Conservation (phyloP, 2,329 filamentous ascomycete species). For the Phialemoniopsis sp. region DNA sequence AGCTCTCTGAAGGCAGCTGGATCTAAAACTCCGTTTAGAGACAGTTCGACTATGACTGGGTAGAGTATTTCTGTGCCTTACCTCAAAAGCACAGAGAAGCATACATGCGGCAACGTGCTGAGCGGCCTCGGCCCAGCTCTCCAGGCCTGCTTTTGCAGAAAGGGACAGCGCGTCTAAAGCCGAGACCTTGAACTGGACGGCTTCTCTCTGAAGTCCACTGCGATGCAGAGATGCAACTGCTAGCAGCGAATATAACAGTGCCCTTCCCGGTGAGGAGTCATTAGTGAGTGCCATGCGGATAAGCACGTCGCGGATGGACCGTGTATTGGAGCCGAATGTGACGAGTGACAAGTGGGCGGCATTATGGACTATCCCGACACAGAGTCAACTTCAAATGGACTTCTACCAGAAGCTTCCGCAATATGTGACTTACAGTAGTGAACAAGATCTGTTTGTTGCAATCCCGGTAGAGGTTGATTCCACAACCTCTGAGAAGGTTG, state of each 20-base stretch:
- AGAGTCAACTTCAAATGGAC: too few species aligned
- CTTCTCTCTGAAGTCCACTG: conserved; percentile 13
- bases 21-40: too few species aligned
- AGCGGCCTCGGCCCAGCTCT: conserved; percentile 10
- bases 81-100: conserved; percentile 22
- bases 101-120: conserved; percentile 23
- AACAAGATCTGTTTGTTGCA: too few species aligned
- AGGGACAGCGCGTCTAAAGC: conserved; percentile 14
- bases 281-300: conserved; percentile 15
- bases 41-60: too few species aligned
- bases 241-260: conserved; percentile 16
- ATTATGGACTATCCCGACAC: too few species aligned
- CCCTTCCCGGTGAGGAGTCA: conserved; percentile 11
- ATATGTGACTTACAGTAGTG: too few species aligned
- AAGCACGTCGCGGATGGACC: conserved; percentile 13
- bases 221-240: conserved; percentile 18
- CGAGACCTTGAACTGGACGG: conserved; percentile 16
- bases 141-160: conserved; percentile 10
- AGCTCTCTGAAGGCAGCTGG: conserved; percentile 14
- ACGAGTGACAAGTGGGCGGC: too few species aligned
- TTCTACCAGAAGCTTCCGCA: too few species aligned
- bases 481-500: too few species aligned
- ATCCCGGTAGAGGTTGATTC: too few species aligned
- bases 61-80: background rate
- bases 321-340: too few species aligned